These are phyloP conservation scores for Prunus armeniaca DNA, from an alignment of 306 rosid genomes.

Conservation along the genomic window DNA sequence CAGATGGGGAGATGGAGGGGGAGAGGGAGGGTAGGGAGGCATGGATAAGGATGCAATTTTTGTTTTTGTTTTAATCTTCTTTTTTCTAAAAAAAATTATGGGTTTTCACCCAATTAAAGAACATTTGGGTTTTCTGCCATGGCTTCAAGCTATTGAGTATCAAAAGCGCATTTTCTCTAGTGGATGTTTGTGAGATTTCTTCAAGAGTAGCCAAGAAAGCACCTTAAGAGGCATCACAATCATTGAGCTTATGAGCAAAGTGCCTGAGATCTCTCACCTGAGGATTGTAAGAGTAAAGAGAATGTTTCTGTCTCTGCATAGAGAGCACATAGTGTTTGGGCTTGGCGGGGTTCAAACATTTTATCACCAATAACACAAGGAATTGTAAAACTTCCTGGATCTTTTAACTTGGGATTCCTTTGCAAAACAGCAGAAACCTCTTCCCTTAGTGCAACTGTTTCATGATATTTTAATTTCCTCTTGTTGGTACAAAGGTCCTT, in stretches of 20 bases:
- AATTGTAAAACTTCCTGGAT: too few relatives aligned
- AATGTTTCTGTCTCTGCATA: slow-evolving; percentile 62
- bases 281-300: slow-evolving; percentile 52
- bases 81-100: too few relatives aligned
- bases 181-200: slow-evolving; percentile 59
- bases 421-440: too few relatives aligned
- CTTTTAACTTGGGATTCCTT: too few relatives aligned
- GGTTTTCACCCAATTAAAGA: slow-evolving; percentile 63
- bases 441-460: too few relatives aligned
- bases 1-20: too few relatives aligned
- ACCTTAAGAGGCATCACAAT: slow-evolving; percentile 36
- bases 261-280: slow-evolving; percentile 50
- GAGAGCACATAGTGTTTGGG: slow-evolving; percentile 63
- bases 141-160: slow-evolving; percentile 82
- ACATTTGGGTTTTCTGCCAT: slow-evolving; percentile 66
- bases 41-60: too few relatives aligned
- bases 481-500: too few relatives aligned
- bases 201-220: slow-evolving; percentile 50
- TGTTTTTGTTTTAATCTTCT: too few relatives aligned
- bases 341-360: slow-evolving; percentile 56
- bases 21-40: too few relatives aligned
- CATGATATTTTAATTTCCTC: too few relatives aligned
- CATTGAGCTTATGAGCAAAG: slow-evolving; percentile 60
- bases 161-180: slow-evolving; percentile 63
- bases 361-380: too few relatives aligned